Evolutionary conservation across 306 rosid genomes (phyloP).

Genomic region (Phaseolus lunatus): DNA sequence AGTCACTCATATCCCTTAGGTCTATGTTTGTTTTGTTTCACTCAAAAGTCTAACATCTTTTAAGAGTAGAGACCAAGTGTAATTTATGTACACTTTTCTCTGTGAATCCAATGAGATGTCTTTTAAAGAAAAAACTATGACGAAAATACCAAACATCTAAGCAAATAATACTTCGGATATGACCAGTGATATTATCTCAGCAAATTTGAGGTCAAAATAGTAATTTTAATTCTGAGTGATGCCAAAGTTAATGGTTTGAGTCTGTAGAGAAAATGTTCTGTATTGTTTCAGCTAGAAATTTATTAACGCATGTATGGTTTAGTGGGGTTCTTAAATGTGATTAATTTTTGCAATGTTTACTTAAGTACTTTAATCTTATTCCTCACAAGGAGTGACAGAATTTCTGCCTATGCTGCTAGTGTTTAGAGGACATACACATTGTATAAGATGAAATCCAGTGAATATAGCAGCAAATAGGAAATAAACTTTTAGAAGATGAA

Average conservation of each 20-base stretch:
- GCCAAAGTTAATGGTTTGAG: slow-evolving; percentile 16
- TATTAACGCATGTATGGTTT: slow-evolving; percentile 1
- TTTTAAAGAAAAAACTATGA: too few species aligned
- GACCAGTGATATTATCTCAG: too few species aligned
- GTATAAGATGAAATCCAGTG: neutral
- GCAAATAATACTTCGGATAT: too few species aligned
- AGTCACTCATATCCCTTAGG: too few species aligned
- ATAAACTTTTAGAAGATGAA: slow-evolving; percentile 9
- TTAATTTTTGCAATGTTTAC: neutral
- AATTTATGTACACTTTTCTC: too few species aligned
- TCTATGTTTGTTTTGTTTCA: too few species aligned
- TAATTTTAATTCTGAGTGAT: slow-evolving; percentile 12
- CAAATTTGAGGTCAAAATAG: too few species aligned
- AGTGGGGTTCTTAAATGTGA: neutral
- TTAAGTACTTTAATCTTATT: slow-evolving; percentile 12
- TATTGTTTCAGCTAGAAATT: neutral
- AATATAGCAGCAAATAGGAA: slow-evolving; percentile 3
- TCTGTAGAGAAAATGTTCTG: neutral
- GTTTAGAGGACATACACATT: slow-evolving; percentile 1
- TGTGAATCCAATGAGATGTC: too few species aligned
- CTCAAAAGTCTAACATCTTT: too few species aligned
- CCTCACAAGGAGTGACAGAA: neutral
- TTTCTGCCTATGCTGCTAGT: neutral
- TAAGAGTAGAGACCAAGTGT: too few species aligned
- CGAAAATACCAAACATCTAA: too few species aligned